Base-by-base conservation (phyloP, 2,329 filamentous ascomycete genomes). In the Cercospora nicotianae region DNA sequence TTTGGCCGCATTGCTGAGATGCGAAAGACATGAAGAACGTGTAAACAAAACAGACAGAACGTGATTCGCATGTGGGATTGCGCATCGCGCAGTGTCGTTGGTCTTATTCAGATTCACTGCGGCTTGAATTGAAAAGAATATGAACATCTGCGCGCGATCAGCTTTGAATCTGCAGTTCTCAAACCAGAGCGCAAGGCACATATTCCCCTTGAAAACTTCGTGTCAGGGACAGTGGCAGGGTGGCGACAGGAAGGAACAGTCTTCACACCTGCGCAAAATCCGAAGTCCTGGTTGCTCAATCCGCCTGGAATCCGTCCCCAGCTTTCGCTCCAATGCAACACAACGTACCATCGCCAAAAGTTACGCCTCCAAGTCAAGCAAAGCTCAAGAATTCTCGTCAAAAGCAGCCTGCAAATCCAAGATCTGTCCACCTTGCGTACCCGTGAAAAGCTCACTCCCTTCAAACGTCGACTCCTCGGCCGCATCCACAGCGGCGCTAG, bases 361-460 rank as follows among this genome's bases (percentile, higher is more conserved):
- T 59, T 59, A 9, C 42, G 31, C 16, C 20, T 58, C 28, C 33
- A 39, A 31, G 7, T 33, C 12, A 9, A 12, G 3, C 9, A 33
- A 33, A 7, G 4, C 26, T 45, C 62, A 65, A 28, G 39, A 55
- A n/a, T 61, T 51, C 28, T 60, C 63, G 45, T 68, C 67, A 63
- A 68, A 66, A 4, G 59, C 67, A n/a, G 30, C 60, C 18, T 60
- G 59, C 53, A 66, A 51, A 48, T 68, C 66, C 36, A 69, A 31
- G 60, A 68, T 62, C 51, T 66, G 64, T 36, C 42, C 65, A 5
- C 64, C 70, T 33, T 72, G 78, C 31, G 81, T 81, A 5, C 78
- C 78, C 8, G 77, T 74, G 36, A 80, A 74, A n/a, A 82, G 72
- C 60, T 77, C 79, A 58, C 78, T 79, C 63, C 76, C 79, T 42